These are phyloP conservation scores for Ustulina deusta DNA, from an alignment of 2,329 filamentous ascomycete species.

Conservation along the genomic window DNA sequence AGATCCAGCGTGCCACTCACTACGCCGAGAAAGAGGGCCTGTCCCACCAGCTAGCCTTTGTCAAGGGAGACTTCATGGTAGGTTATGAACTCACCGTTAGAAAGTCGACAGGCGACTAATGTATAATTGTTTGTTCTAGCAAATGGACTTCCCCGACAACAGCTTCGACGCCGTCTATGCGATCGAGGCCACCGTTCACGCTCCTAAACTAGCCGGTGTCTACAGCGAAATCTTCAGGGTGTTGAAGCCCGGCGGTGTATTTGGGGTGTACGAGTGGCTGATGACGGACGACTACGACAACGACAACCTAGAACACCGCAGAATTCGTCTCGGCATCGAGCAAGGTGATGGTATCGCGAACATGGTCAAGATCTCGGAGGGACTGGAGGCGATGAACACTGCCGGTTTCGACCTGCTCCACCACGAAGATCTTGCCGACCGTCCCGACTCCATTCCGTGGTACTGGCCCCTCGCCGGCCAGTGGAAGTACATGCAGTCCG, in stretches of 20 bases:
- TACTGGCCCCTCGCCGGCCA: conserved; percentile 93
- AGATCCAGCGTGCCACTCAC: conserved; percentile 90
- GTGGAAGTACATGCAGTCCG: conserved; percentile 82
- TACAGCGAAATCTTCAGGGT: conserved; percentile 96
- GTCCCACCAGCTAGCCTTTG: conserved; percentile 81
- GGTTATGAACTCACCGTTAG: conserved; percentile 32
- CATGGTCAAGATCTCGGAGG: conserved; percentile 91
- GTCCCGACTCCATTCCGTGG: conserved; percentile 84
- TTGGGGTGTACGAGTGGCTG: conserved; percentile 98
- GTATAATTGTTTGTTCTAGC: conserved; percentile 58
- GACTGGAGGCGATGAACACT: conserved; percentile 82
- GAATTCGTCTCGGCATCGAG: conserved; percentile 94
- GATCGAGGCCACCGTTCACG: conserved; percentile 97
- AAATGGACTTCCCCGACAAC: conserved; percentile 95
- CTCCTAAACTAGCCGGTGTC: conserved; percentile 88
- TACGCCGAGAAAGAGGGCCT: conserved; percentile 88
- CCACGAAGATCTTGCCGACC: conserved; percentile 87
- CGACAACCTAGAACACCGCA: conserved; percentile 84
- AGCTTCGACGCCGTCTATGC: conserved; percentile 95
- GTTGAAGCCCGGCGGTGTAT: conserved; percentile 93
- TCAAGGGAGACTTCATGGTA: conserved; percentile 97
- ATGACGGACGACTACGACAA: conserved; percentile 98
- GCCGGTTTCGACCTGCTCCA: conserved; percentile 87
- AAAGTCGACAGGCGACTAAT: conserved; percentile 14
- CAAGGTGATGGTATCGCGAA: conserved; percentile 96